Evolutionary conservation across 192 early-diverging fungal genomes (phyloP).

Genomic region (Entrophospora sp.): DNA sequence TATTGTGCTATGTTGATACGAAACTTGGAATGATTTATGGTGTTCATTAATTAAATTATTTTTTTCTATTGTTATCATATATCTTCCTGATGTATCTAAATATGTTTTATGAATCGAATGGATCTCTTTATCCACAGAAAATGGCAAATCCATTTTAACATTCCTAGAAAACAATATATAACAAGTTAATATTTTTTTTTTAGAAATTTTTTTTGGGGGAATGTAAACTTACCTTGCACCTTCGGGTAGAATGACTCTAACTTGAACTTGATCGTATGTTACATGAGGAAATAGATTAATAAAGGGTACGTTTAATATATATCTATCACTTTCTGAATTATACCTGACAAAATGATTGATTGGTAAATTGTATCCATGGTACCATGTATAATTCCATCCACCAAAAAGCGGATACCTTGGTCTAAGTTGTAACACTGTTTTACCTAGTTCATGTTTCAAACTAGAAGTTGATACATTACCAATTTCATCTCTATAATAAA

Average conservation of each 20-base stretch:
- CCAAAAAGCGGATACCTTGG: conserved; percentile 94
- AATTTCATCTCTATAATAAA: conserved; percentile 84
- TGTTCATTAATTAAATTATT: conserved; percentile 70
- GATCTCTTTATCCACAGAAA: conserved; percentile 44
- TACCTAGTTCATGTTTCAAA: conserved; percentile 35
- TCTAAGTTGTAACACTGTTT: conserved; percentile 60
- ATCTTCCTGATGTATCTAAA: conserved; percentile 88
- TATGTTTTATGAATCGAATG: conserved; percentile 60
- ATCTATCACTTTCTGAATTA: conserved; percentile 31
- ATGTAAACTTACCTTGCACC: conserved; percentile 68
- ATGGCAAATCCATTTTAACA: conserved; percentile 54
- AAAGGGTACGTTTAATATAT: conserved; percentile 64
- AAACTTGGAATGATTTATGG: conserved; percentile 37
- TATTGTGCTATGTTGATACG: conserved; percentile 39
- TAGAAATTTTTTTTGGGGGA: no score
- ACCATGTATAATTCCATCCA: conserved; percentile 97
- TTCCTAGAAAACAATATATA: conserved; percentile 34
- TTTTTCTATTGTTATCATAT: conserved; percentile 60
- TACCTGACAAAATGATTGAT: conserved; percentile 55
- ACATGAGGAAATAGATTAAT: conserved; percentile 55
- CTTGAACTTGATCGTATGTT: conserved; percentile 50
- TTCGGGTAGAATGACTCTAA: conserved; percentile 84
- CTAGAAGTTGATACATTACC: conserved; percentile 95
- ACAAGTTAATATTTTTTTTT: no score
- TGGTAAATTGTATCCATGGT: conserved; percentile 82